Conservation (phyloP, 768 basidiomycete species). For the Mycena vitilis region DNA sequence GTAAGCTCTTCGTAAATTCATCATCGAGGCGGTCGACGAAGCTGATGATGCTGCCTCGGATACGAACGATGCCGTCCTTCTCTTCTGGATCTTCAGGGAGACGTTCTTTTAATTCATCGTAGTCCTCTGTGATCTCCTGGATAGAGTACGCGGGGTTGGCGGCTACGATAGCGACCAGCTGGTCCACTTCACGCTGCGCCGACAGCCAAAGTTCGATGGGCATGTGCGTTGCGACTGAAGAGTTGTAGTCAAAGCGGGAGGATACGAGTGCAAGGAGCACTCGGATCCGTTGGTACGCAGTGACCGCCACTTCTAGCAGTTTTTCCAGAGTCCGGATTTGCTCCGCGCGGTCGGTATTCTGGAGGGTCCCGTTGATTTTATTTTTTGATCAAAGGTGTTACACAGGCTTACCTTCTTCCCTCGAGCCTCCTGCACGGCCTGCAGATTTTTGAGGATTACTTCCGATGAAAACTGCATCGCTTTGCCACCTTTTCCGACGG, state of each 20-base stretch:
- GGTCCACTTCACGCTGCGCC: constrained; percentile 90
- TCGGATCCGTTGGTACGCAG: constrained; percentile 92
- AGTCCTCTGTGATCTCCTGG: constrained; percentile 89
- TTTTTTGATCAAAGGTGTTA: constrained; percentile 1
- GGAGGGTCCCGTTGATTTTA: background rate
- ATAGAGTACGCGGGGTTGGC: constrained; percentile 81
- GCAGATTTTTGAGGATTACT: constrained; percentile 91
- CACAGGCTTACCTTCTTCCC: constrained; percentile 87
- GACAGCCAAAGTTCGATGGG: constrained; percentile 91
- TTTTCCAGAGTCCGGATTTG: constrained; percentile 93
- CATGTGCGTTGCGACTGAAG: constrained; percentile 87
- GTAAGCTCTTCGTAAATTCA: constrained; percentile 96
- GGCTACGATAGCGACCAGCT: constrained; percentile 83
- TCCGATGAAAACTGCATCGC: constrained; percentile 84
- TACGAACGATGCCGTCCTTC: constrained; percentile 78
- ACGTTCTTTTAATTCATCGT: constrained; percentile 91
- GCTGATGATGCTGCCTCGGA: constrained; percentile 96
- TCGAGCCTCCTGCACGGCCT: constrained; percentile 91
- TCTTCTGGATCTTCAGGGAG: constrained; percentile 69
- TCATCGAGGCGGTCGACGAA: constrained; percentile 97
- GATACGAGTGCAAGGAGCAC: constrained; percentile 94
- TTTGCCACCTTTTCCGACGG: constrained; percentile 92
- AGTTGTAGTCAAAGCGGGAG: constrained; percentile 97
- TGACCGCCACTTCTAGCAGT: constrained; percentile 85
- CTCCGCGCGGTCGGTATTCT: constrained; percentile 97